phyloP scores from a whole-genome alignment of 352 stramenopile species.

The Globisporangium yorkense region DNA sequence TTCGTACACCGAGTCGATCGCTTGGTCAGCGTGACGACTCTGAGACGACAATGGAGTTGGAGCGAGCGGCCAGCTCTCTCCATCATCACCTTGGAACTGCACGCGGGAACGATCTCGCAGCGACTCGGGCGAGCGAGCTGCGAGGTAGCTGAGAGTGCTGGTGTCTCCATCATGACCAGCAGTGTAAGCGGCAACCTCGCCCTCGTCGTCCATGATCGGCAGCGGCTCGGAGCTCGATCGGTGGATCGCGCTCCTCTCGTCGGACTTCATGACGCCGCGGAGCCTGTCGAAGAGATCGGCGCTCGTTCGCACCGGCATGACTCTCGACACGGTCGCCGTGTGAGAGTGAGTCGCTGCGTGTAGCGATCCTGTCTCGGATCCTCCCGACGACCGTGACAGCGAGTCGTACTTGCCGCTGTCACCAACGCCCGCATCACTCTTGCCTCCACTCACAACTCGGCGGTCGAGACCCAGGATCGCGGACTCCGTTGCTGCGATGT shows the following conservation, averaged over 20 bases:
- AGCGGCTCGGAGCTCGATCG: constrained; percentile 10
- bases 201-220: constrained; percentile 8
- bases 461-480: neutral
- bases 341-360: neutral
- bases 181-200: neutral
- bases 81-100: neutral
- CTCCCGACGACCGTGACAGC: too few species aligned
- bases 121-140: neutral
- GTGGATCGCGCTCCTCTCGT: constrained; percentile 2
- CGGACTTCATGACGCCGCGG: constrained; percentile 3
- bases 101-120: neutral
- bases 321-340: neutral
- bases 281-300: constrained; percentile 8
- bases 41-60: neutral
- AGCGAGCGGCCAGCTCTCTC: neutral
- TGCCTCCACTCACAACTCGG: neutral
- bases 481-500: neutral
- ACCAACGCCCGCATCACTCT: neutral
- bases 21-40: neutral
- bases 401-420: too few species aligned
- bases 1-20: too few species aligned
- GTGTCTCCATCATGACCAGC: too few species aligned
- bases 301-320: constrained; percentile 7
- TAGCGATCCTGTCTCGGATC: neutral
- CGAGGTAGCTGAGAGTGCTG: neutral